These are phyloP conservation scores for Grammothele lineata DNA, from an alignment of 768 basidiomycete genomes.

Conservation along the genomic window DNA sequence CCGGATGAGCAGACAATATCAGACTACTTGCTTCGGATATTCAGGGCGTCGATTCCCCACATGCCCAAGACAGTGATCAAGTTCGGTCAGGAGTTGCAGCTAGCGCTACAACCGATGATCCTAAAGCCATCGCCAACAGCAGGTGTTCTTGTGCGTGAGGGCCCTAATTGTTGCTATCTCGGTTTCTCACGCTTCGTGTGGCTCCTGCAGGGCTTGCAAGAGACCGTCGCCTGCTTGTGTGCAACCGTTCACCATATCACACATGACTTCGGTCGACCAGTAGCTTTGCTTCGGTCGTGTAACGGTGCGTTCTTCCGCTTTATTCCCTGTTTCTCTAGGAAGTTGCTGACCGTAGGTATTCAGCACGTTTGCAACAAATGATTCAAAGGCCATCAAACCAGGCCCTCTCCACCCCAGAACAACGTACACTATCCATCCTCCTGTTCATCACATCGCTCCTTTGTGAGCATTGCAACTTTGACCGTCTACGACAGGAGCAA, in stretches of 20 bases:
- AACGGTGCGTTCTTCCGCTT: conserved; percentile 48
- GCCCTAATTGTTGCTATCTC: too few relatives aligned
- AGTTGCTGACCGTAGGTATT: too few relatives aligned
- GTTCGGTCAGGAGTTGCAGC: conserved; percentile 84
- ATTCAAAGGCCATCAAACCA: conserved; percentile 40
- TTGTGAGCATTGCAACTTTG: conserved; percentile 87
- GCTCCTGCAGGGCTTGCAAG: conserved; percentile 68
- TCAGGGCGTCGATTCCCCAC: conserved; percentile 76
- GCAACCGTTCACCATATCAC: conserved; percentile 81
- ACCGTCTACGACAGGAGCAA: conserved; percentile 60
- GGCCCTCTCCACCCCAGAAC: conserved; percentile 44
- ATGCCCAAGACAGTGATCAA: conserved; percentile 89
- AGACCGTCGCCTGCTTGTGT: conserved; percentile 91
- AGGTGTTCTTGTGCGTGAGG: conserved; percentile 55
- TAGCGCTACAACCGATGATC: conserved; percentile 85
- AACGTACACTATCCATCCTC: conserved; percentile 58
- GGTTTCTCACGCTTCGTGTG: too few relatives aligned
- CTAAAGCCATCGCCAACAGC: conserved; percentile 72
- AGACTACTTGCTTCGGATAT: conserved; percentile 87
- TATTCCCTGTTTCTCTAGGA: not conserved
- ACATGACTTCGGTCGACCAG: conserved; percentile 74
- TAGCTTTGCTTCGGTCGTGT: conserved; percentile 81
- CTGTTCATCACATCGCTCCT: conserved; percentile 84
- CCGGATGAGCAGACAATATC: conserved; percentile 78
- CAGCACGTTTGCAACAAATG: conserved; percentile 62